Percentiles rank a stretch among this genome's conserved stretches.
Evolutionary conservation across 345 rosid species (phyloP).

Genomic region (Salix suchowensis): DNA sequence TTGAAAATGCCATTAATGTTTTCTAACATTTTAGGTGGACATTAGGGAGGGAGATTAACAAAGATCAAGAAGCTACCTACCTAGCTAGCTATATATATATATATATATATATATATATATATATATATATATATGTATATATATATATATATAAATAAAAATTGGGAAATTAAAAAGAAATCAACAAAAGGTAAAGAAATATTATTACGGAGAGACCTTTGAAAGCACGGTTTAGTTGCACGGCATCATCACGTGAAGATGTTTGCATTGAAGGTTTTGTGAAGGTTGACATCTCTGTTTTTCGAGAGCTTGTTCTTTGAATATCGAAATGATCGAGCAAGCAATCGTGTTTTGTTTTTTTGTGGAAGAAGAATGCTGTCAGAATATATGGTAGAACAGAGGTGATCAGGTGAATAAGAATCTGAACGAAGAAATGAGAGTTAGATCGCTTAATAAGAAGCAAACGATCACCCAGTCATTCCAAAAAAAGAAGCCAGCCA

Average conservation of each 20-base stretch:
- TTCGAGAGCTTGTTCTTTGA: not conserved
- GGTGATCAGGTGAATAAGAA: no score
- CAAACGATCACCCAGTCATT: not conserved
- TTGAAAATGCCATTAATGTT: not conserved
- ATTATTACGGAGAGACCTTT: conserved; percentile 33
- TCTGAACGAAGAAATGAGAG: not conserved
- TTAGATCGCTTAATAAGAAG: not conserved
- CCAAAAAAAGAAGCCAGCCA: not conserved
- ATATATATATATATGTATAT: not conserved
- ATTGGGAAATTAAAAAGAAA: not conserved
- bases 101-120: no score
- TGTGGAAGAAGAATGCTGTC: not conserved
- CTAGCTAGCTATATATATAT: not conserved
- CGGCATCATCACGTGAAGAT: conserved; percentile 51
- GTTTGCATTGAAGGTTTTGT: conserved; percentile 32
- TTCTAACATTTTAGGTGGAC: not conserved
- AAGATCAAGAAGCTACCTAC: not conserved
- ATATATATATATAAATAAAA: not conserved
- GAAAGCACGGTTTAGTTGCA: conserved; percentile 50
- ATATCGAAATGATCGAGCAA: not conserved
- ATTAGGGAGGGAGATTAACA: not conserved
- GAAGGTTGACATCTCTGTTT: conserved; percentile 36
- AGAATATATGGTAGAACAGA: not conserved
- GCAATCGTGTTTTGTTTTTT: not conserved
- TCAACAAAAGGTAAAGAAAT: not conserved